Percentiles rank a stretch among this genome's conserved stretches.
Evolutionary conservation across 192 early-diverging fungal species (phyloP).

Genomic region (Umbelopsis sp.): DNA sequence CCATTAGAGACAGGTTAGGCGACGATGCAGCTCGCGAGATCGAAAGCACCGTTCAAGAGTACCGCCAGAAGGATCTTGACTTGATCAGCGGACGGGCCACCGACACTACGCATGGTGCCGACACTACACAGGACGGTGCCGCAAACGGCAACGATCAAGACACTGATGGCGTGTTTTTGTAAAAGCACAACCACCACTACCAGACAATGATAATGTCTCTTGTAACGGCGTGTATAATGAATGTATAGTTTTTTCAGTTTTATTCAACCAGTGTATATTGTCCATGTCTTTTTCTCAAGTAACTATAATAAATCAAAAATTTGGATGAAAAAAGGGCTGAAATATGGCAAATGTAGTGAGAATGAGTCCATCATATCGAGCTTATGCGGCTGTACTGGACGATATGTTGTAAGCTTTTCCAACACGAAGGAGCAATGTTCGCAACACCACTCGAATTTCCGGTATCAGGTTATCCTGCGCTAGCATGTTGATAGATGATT

Average conservation of each 20-base stretch:
- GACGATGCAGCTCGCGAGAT: constrained; percentile 36
- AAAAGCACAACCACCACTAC: too few species aligned
- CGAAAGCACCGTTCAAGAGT: constrained; percentile 27
- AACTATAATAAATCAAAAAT: constrained; percentile 7
- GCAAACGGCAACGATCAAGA: too few species aligned
- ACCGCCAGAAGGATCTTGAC: constrained; percentile 24
- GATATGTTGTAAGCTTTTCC: constrained; percentile 47
- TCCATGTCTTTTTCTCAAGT: neutral
- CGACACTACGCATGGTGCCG: neutral
- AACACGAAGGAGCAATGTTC: constrained; percentile 49
- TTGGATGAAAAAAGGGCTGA: neutral
- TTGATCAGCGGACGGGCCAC: neutral
- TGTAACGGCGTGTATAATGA: too few species aligned
- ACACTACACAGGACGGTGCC: too few species aligned
- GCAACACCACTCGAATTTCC: constrained; percentile 58
- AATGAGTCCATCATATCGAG: neutral
- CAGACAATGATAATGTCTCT: too few species aligned
- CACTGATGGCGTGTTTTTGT: too few species aligned
- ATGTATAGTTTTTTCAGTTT: neutral
- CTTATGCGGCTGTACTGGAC: neutral
- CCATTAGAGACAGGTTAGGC: constrained; percentile 35
- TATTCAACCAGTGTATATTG: constrained; percentile 16
- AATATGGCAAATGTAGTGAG: neutral
- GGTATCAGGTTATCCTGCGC: constrained; percentile 61
- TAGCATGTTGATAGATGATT: constrained; percentile 64